Base-by-base conservation (phyloP, 2,329 filamentous ascomycete genomes). In the Zopfia rhizophila region DNA sequence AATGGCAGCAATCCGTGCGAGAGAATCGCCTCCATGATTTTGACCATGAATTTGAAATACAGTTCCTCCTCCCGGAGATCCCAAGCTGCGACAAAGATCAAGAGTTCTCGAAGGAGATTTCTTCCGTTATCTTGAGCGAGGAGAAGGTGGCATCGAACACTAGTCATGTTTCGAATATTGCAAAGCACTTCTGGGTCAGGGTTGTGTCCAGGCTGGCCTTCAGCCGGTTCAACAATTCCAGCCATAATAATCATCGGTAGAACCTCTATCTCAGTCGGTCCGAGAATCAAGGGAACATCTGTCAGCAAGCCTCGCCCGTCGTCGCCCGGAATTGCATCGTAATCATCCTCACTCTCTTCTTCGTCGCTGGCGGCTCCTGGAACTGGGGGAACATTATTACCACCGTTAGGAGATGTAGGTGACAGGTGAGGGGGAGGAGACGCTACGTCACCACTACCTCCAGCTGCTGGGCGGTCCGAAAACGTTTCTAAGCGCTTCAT, bases 1-100 rank as follows among this genome's bases (percentile, higher is more conserved):
- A 94, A 95, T 0, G 92, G 92, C 68, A 97, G 87, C 19, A 97
- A 78, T 1, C 90, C 91, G 55, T 91, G 95, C 56, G 92, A 88
- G 38, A 97, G 85, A 33, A 97, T 89, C 0, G 93, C 90, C 67
- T 96, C 90, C 74, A 97, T 90, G 49, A 97, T 96, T 72, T 97
- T 92, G 31, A 91, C 89, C 72, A 95, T 97, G 69, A 97, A 90
- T 69, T 96, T 93, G 77, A 96, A 97, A 64, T 97, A 96, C 25
- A 96, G 84, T 51, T 95, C 91, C 49, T 93, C 88, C 68, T 97
- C 92, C 28, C 91, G 88, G 61, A 97, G 86, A 66, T 97, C 93
- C 93, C 93, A 97, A 7, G 96, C 92, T 4, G 93, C 93, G 53
- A 97, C 96, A 69, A 97, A 97, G 47, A 97, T 95, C 30, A 97